Percentiles rank a stretch among this genome's conserved stretches.
Evolutionary conservation across 495 filamentous ascomycete genomes (phyloP).

Genomic region (Margaritispora aquatica): DNA sequence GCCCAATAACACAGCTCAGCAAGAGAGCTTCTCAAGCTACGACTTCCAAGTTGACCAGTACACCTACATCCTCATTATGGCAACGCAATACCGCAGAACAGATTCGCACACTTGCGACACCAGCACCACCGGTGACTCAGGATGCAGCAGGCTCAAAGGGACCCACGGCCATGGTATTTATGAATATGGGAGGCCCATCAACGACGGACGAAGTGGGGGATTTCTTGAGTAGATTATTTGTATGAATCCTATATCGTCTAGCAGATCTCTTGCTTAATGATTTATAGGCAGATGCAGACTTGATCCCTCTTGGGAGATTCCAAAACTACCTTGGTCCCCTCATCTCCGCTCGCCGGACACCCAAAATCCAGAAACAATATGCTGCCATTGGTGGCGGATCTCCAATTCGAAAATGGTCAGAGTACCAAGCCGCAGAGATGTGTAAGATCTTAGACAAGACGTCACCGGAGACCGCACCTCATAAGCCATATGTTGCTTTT

Average conservation of each 20-base stretch:
- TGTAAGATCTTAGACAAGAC: slow-evolving; percentile 90
- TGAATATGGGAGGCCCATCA: slow-evolving; percentile 98
- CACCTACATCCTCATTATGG: slow-evolving; percentile 20
- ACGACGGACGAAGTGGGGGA: slow-evolving; percentile 80
- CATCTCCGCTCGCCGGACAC: slow-evolving; percentile 79
- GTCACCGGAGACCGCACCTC: slow-evolving; percentile 88
- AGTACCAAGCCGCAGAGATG: slow-evolving; percentile 86
- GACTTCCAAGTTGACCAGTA: slow-evolving; percentile 20
- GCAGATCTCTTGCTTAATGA: slow-evolving; percentile 33
- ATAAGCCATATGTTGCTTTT: slow-evolving; percentile 99
- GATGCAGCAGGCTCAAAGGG: slow-evolving; percentile 36
- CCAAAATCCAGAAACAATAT: slow-evolving; percentile 95
- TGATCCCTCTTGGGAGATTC: slow-evolving; percentile 92
- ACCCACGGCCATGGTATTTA: slow-evolving; percentile 93
- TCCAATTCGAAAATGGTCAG: slow-evolving; percentile 96
- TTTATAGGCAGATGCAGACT: slow-evolving; percentile 66
- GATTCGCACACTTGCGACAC: slow-evolving; percentile 53
- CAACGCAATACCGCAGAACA: slow-evolving; percentile 28
- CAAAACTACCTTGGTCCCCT: slow-evolving; percentile 87
- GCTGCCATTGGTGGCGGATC: slow-evolving; percentile 92
- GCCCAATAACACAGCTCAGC: slow-evolving; percentile 36
- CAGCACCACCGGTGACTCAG: slow-evolving; percentile 69
- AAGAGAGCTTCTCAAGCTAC: slow-evolving; percentile 32
- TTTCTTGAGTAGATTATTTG: slow-evolving; percentile 93
- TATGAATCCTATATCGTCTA: slow-evolving; percentile 3